Conservation (phyloP, 768 basidiomycete genomes). For the Cystofilobasidium macerans region DNA sequence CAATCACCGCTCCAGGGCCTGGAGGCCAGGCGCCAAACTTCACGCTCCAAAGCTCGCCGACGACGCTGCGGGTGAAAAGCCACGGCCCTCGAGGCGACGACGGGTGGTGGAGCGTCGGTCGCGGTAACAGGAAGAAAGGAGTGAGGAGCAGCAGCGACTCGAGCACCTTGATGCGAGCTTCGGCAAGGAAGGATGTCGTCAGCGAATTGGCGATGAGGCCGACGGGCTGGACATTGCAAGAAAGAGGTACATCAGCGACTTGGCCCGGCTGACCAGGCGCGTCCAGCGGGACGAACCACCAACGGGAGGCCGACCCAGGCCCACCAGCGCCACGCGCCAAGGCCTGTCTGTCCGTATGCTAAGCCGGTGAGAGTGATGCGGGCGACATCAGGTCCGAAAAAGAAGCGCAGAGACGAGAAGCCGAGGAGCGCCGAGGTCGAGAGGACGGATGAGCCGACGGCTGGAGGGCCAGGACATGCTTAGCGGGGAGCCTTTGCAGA, state of each 20-base stretch:
- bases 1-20: not conserved
- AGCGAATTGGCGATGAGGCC: not conserved
- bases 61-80: not conserved
- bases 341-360: not conserved
- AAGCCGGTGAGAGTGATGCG: not conserved
- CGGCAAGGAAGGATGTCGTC: constrained; percentile 2
- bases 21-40: not conserved
- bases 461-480: not conserved
- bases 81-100: not conserved
- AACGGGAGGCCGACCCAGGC: not conserved
- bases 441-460: not conserved
- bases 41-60: not conserved
- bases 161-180: constrained; percentile 8
- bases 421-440: constrained; percentile 1
- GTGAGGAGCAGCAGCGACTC: constrained; percentile 1
- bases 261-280: no score
- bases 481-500: not conserved
- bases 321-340: constrained; percentile 5
- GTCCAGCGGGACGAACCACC: not conserved
- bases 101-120: not conserved
- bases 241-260: no score
- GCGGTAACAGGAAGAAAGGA: constrained; percentile 1
- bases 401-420: not conserved
- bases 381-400: not conserved
- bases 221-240: no score